Base-by-base conservation (phyloP, 1,284 basidiomycete genomes). In the Malassezia obtusa region DNA sequence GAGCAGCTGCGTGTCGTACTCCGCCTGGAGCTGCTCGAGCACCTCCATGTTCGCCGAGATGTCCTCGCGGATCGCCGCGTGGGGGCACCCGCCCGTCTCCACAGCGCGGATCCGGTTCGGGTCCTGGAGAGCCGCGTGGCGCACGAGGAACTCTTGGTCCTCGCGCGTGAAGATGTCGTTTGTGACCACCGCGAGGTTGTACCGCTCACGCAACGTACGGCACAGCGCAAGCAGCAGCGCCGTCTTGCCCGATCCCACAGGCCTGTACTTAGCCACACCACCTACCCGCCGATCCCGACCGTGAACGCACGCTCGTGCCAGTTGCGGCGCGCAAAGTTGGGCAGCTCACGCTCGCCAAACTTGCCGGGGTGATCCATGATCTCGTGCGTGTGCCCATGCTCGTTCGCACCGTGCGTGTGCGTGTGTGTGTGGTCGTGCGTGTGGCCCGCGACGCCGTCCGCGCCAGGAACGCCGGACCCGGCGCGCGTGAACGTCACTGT, bases 201-300 rank as follows among this genome's bases (percentile, higher is more conserved):
- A 87, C 59, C 84, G 79, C 37, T 83, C 82, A 50, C 92, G 81
- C 46, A 98, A 78, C 47, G 79, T 80, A 67, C 84, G 81, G 76
- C 94, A 98, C n/a, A 98, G 80, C 0, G 87, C 88, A 37, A 98
- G 81, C 0, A 91, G 86, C 54, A 98, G 77, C 0, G 92, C 92
- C 0, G 92, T 98, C 79, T 98, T 96, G 12, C 94, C 94, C 1
- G 90, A 94, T 11, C 94, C 94, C 19, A 98, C 92, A 0, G 92
- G 71, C 2, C 52, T 59, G 48, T 4, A 15, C 35, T 44, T 6
- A 33, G 47, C 28, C 38, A 21, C 22, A 38, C 12, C 15, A 5
- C 82, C 57, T 69, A 90, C 88, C 91, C 92, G 68, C 92, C 92
- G 55, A 96, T 96, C 4, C 92, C 92, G 52, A 98, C 79, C 0